Evolutionary conservation across 768 basidiomycete species (phyloP).

Genomic region (Cystobasidium tubakii): DNA sequence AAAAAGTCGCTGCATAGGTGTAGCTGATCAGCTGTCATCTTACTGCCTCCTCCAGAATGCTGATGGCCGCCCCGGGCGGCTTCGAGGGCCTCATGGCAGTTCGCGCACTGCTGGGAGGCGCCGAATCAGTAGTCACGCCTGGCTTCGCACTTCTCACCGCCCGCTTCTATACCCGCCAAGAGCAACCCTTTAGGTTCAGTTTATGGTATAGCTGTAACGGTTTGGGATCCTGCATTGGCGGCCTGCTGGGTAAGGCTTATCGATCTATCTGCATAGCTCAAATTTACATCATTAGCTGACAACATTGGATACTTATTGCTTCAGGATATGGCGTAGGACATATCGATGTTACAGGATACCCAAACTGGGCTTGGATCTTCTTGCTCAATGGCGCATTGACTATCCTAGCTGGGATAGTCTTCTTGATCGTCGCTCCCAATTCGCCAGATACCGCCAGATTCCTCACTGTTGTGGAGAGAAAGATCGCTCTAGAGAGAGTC

Average conservation of each 20-base stretch:
- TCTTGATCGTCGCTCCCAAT: conserved; percentile 28
- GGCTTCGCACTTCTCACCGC: conserved; percentile 35
- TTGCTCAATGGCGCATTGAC: conserved; percentile 34
- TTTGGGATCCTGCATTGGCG: conserved; percentile 23
- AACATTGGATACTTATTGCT: neutral
- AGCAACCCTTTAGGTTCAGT: conserved; percentile 34
- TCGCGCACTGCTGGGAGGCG: conserved; percentile 21
- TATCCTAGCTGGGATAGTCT: conserved; percentile 19
- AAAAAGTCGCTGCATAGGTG: too few relatives aligned
- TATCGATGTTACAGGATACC: conserved; percentile 1
- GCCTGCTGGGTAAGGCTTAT: conserved; percentile 13
- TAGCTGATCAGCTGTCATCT: too few relatives aligned
- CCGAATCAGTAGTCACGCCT: conserved; percentile 21
- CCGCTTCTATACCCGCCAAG: conserved; percentile 19
- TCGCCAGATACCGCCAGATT: conserved; percentile 20
- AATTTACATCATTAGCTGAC: neutral
- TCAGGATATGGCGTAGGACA: conserved; percentile 24
- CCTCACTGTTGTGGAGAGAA: conserved; percentile 16
- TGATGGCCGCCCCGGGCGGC: conserved; percentile 7
- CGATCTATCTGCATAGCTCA: too few relatives aligned
- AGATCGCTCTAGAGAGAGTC: conserved; percentile 23
- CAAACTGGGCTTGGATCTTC: conserved; percentile 36
- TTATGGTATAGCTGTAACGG: conserved; percentile 35
- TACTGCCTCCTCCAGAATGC: too few relatives aligned
- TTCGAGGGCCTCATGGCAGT: conserved; percentile 15